phyloP scores from a whole-genome alignment of 2,329 filamentous ascomycete species.

The Colletotrichum zoysiae region DNA sequence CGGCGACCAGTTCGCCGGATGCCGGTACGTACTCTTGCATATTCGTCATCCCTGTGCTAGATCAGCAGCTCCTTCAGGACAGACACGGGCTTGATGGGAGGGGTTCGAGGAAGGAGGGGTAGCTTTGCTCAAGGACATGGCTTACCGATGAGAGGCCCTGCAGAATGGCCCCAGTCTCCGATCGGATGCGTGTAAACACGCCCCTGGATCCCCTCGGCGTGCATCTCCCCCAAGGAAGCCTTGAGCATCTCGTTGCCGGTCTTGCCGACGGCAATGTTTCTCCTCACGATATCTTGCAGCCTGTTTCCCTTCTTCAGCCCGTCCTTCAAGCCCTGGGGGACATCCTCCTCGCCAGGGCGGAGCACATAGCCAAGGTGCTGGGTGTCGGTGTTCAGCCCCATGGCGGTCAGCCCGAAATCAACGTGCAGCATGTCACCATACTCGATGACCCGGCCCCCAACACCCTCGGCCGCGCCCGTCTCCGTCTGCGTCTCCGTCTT shows the following conservation, averaged over 20 bases:
- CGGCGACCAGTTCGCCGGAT: constrained; percentile 59
- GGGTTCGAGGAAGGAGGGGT: too few species aligned
- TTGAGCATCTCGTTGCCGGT: constrained; percentile 61
- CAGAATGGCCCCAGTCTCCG: constrained; percentile 64
- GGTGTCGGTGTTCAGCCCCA: constrained; percentile 63
- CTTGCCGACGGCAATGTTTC: constrained; percentile 58
- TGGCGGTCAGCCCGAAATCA: constrained; percentile 62
- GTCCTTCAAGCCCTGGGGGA: constrained; percentile 56
- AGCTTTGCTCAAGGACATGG: neutral
- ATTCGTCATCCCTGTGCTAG: constrained; percentile 60
- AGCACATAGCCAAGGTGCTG: constrained; percentile 65
- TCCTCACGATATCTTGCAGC: constrained; percentile 61
- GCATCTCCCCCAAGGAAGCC: constrained; percentile 55
- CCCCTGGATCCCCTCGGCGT: constrained; percentile 57
- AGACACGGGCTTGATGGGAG: neutral
- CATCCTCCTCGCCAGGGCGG: constrained; percentile 54
- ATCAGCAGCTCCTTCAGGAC: neutral
- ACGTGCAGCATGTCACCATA: constrained; percentile 63
- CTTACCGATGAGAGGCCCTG: constrained; percentile 61
- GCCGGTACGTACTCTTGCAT: constrained; percentile 61
- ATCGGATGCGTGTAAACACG: constrained; percentile 64
- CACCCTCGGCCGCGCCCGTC: constrained; percentile 28
- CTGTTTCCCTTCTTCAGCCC: constrained; percentile 61
- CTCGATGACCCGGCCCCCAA: constrained; percentile 50
- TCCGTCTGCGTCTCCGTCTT: neutral